Evolutionary conservation across 2,329 filamentous ascomycete genomes (phyloP), one percentile per base, ranked within the genome.

Genomic region (Colletotrichum sp.): DNA sequence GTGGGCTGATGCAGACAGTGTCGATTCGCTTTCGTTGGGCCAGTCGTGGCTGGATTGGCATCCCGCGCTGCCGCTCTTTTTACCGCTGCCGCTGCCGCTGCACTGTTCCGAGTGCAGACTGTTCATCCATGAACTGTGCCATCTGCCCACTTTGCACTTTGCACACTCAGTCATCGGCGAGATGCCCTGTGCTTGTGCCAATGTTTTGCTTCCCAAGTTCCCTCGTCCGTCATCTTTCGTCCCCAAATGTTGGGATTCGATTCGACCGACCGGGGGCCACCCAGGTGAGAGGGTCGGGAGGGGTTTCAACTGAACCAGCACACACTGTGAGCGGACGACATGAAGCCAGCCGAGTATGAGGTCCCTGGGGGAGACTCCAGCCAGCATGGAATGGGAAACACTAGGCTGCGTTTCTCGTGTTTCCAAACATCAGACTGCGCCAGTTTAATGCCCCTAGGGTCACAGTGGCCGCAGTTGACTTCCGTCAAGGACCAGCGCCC

Each of bases 301-400:
- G 43, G 62, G 71, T 73, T 73, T 73, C 71, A 71, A 71, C 43
- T 71, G 71, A 66, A 47, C 43, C 62, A 71, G 71, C 11, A 47
- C 68, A 71, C 71, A 71, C 55, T 73, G 67, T 73, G 62, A 13
- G 62, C 27, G 62, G 62, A 71, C 62, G 55, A 73, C 55, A 34
- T 73, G 71, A 73, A 71, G 71, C 71, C 71, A 73, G 68, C 71
- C 71, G 71, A 71, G 71, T 73, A 31, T 57, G 68, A 73, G 43
- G 55, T 29, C 61, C 29, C 13, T 51, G 66, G 34, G 34, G 47
- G 43, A 70, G 71, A 66, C 71, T 62, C 61, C 61, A 36, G 12
- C 59, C 43, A 71, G 68, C 62, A 62, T 58, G 33, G 68, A 67
- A 73, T 71, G 68, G 71, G 71, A 73, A 73, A 73, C 71, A 73